Conservation (phyloP, 768 basidiomycete genomes). For the Polyporus arcularius region DNA sequence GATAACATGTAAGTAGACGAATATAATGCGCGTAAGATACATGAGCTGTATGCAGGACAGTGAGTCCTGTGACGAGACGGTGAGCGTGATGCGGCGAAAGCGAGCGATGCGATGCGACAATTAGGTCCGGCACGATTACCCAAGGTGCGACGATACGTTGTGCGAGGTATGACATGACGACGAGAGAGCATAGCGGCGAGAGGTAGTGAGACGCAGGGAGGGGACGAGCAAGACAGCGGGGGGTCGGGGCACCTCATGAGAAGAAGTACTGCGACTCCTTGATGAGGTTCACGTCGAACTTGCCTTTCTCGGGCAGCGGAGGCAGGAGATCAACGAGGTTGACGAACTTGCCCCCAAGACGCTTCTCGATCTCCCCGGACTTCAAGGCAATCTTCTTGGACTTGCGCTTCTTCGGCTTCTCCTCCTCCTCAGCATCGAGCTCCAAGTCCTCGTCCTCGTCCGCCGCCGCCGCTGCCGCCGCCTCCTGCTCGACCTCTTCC, state of each 20-base stretch:
- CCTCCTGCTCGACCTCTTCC: conserved; percentile 5
- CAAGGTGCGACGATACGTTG: not conserved
- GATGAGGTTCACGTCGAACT: conserved; percentile 82
- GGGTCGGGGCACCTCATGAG: conserved; percentile 51
- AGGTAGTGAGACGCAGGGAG: not conserved
- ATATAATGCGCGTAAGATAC: conserved; percentile 21
- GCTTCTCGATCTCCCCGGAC: conserved; percentile 10
- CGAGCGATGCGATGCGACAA: not conserved
- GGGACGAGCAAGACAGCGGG: not conserved
- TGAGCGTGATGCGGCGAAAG: not conserved
- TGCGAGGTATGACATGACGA: not conserved
- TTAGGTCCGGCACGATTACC: not conserved
- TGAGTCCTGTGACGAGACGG: not conserved
- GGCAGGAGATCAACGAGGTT: conserved; percentile 75
- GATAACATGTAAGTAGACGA: conserved; percentile 3
- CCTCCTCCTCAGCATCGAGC: conserved; percentile 27
- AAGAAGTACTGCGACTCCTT: conserved; percentile 90
- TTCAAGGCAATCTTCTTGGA: conserved; percentile 8
- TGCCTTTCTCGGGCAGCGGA: conserved; percentile 80
- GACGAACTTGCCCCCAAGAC: conserved; percentile 57
- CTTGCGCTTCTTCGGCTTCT: conserved; percentile 23
- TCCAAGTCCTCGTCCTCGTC: conserved; percentile 23
- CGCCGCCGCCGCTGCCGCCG: conserved; percentile 20
- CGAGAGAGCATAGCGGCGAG: not conserved
- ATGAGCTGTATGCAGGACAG: conserved; percentile 6